Percentiles rank a stretch among this genome's conserved stretches.
phyloP scores from a whole-genome alignment of 495 filamentous ascomycete genomes.

The Cudoniella acicularis region DNA sequence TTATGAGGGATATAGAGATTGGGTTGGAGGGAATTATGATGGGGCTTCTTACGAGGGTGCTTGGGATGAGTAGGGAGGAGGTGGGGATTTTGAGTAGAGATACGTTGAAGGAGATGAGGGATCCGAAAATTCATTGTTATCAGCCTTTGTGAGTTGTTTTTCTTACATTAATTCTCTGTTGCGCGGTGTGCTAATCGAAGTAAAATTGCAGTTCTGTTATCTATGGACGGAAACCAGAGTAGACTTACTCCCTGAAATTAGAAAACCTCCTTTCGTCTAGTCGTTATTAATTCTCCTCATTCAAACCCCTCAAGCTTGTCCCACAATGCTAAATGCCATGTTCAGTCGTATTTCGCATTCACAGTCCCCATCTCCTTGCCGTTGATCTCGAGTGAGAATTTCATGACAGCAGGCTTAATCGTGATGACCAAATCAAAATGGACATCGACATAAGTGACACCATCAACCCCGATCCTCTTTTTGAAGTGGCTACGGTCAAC shows the following conservation, averaged over 20 bases:
- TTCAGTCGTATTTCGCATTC: conserved; percentile 18
- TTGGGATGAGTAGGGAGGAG: neutral
- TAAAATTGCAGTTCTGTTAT: neutral
- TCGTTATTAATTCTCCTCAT: too few relatives aligned
- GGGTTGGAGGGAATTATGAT: neutral
- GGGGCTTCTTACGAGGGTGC: neutral
- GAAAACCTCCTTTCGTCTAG: too few relatives aligned
- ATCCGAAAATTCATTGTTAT: conserved; percentile 1
- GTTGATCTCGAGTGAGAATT: conserved; percentile 23
- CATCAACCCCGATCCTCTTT: conserved; percentile 7
- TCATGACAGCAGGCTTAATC: conserved; percentile 19
- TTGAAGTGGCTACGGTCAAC: conserved; percentile 9
- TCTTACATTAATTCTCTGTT: neutral
- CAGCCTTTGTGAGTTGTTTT: neutral
- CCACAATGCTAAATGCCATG: too few relatives aligned
- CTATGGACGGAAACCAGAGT: neutral
- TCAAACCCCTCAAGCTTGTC: too few relatives aligned
- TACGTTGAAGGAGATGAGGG: conserved; percentile 1
- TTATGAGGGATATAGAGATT: conserved; percentile 4
- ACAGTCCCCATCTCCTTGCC: conserved; percentile 26
- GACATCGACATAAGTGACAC: conserved; percentile 14
- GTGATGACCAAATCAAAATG: conserved; percentile 23
- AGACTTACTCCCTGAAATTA: too few relatives aligned
- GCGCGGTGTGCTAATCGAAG: neutral
- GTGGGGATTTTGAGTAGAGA: neutral